These are phyloP conservation scores for Yamadazyma sp. DNA, from an alignment of 1,139 yeast species.

Conservation along the genomic window DNA sequence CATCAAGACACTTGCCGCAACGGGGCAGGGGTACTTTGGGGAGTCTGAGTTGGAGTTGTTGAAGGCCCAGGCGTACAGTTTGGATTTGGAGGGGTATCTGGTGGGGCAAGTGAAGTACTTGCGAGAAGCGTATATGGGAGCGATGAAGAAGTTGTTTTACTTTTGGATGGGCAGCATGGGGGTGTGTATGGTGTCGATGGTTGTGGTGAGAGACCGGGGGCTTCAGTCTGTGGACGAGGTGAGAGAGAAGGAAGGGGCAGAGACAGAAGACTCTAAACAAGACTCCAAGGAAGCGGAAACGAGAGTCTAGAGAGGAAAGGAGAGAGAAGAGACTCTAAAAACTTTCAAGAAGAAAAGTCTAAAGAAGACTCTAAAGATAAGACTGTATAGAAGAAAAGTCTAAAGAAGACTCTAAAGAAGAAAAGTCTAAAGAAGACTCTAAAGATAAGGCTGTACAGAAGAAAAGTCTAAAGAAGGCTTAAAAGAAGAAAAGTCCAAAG, in stretches of 20 bases:
- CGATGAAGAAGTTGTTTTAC: constrained; percentile 32
- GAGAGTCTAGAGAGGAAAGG: background rate
- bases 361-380: too few species aligned
- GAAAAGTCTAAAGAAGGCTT: too few species aligned
- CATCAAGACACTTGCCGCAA: constrained; percentile 20
- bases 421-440: too few species aligned
- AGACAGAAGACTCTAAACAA: background rate
- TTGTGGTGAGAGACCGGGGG: constrained; percentile 34
- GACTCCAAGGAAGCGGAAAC: background rate
- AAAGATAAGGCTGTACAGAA: too few species aligned
- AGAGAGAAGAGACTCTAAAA: too few species aligned
- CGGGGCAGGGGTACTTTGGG: constrained; percentile 3
- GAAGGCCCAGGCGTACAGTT: constrained; percentile 2
- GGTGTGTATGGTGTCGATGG: constrained; percentile 26
- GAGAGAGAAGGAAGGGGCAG: background rate
- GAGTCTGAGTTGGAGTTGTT: constrained; percentile 1
- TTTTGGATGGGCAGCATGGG: constrained; percentile 36
- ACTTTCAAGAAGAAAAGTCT: too few species aligned
- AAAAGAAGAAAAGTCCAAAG: too few species aligned
- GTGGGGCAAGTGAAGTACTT: constrained; percentile 20
- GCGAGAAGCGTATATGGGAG: constrained; percentile 24
- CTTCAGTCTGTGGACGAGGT: constrained; percentile 30
- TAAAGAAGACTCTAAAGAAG: too few species aligned
- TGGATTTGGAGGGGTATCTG: constrained; percentile 1
- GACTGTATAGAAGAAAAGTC: too few species aligned